Percentiles rank a stretch among this genome's conserved stretches.
Evolutionary conservation across 2,329 filamentous ascomycete genomes (phyloP).

Genomic region (Xylaria arbuscula): DNA sequence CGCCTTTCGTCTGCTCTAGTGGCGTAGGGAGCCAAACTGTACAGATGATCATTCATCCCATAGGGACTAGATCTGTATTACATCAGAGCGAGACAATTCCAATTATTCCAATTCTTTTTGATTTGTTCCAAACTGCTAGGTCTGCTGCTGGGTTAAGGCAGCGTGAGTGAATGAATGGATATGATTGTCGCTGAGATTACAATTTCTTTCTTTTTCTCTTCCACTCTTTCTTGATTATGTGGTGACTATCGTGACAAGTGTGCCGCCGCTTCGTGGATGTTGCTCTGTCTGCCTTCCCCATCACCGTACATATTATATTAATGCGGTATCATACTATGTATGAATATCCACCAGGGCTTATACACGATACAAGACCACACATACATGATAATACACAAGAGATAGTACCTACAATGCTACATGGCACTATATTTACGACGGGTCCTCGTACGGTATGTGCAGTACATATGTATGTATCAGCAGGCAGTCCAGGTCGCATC

Average conservation of each 20-base stretch:
- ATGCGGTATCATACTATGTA: neutral
- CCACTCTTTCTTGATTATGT: neutral
- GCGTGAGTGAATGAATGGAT: neutral
- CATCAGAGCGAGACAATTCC: constrained; percentile 27
- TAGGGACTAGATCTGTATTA: constrained; percentile 24
- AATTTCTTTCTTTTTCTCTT: constrained; percentile 6
- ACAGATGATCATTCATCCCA: constrained; percentile 31
- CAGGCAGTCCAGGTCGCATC: neutral
- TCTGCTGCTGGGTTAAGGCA: neutral
- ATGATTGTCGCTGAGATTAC: neutral
- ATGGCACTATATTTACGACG: constrained; percentile 10
- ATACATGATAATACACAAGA: neutral
- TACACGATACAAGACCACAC: neutral
- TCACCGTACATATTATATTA: neutral
- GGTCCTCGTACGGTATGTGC: neutral
- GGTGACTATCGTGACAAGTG: neutral
- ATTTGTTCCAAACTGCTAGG: constrained; percentile 1
- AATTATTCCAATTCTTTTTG: constrained; percentile 32
- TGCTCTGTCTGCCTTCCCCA: neutral
- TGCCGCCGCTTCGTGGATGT: neutral
- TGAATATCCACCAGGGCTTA: neutral
- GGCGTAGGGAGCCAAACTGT: constrained; percentile 18
- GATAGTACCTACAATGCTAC: neutral
- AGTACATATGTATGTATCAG: neutral
- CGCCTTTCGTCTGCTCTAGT: constrained; percentile 6